phyloP scores from a whole-genome alignment of 2,329 filamentous ascomycete species.

The Grosmannia huntii region DNA sequence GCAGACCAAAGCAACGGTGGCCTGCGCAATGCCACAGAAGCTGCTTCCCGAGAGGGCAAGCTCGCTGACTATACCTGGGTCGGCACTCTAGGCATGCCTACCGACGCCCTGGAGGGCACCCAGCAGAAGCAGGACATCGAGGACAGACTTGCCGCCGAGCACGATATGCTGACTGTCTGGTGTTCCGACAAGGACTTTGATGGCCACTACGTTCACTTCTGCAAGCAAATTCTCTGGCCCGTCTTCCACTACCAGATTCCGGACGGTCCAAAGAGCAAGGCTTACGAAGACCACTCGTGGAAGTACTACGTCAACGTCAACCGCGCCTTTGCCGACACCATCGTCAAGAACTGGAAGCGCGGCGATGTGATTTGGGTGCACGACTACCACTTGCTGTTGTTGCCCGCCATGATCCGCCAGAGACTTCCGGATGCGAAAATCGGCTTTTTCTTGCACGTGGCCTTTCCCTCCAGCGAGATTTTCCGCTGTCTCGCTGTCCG shows the following conservation, averaged over 20 bases:
- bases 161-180: slow-evolving; percentile 72
- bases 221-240: slow-evolving; percentile 95
- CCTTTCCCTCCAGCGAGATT: slow-evolving; percentile 91
- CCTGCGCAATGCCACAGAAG: slow-evolving; percentile 75
- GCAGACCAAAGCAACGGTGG: slow-evolving; percentile 90
- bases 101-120: slow-evolving; percentile 64
- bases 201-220: slow-evolving; percentile 89
- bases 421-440: slow-evolving; percentile 89
- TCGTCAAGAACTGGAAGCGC: slow-evolving; percentile 83
- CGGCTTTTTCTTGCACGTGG: slow-evolving; percentile 88
- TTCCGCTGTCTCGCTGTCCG: slow-evolving; percentile 84
- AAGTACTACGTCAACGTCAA: slow-evolving; percentile 88
- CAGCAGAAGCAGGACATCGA: slow-evolving; percentile 73
- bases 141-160: slow-evolving; percentile 66
- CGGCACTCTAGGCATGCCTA: slow-evolving; percentile 87
- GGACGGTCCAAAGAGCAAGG: slow-evolving; percentile 96
- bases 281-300: slow-evolving; percentile 95
- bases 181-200: slow-evolving; percentile 87
- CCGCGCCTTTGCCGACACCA: slow-evolving; percentile 82
- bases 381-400: slow-evolving; percentile 84
- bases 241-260: slow-evolving; percentile 98
- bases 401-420: slow-evolving; percentile 80
- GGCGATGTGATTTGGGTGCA: slow-evolving; percentile 92
- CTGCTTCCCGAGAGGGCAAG: slow-evolving; percentile 56
- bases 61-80: slow-evolving; percentile 76